Evolutionary conservation across 2,329 filamentous ascomycete species (phyloP), one percentile per base, ranked within the genome.

Genomic region (Aaosphaeria pasadenensis): DNA sequence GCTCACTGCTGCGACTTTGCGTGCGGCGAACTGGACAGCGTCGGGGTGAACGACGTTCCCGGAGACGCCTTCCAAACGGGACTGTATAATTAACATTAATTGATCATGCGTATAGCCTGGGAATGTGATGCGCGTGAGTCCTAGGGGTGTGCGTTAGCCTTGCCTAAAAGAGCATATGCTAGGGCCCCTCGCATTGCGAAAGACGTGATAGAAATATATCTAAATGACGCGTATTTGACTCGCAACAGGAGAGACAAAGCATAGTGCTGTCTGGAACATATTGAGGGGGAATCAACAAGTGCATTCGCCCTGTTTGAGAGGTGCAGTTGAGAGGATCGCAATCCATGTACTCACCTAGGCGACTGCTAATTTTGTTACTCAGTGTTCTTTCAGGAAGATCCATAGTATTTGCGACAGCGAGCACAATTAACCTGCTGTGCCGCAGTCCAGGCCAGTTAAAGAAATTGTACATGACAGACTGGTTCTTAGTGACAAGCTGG

Each of bases 401-500:
- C 94, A 99, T 99, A 28, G 94, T 99, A 71, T 99, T 99, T 45
- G 94, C 95, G 13, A 99, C 94, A 7, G 95, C 95, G 5, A 99
- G 83, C 5, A 99, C 95, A 68, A 99, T 96, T 40, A 99, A 79
- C 43, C 91, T 84, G 46, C 90, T 96, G 71, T 99, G 91, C 43
- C 89, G 83, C 46, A 97, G 77, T 7, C 89, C 88, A 4, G 94
- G 94, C 94, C 94, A 99, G 66, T 99, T 99, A 81, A 99, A 99
- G 71, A 99, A 99, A 71, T 99, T 99, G 75, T 99, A 99, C 94
- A 99, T 99, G 72, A 99, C 94, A n/a, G 89, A 92, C 70, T 99
- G 95, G 63, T 96, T 97, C 65, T 92, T 94, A 9, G 94, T 99
- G 5, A 99, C 95, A 6, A 99, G 82, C 72, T 99, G 94, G 67